Base-by-base conservation (phyloP, 2,329 filamentous ascomycete species). In the Diaporthe citrichinensis region DNA sequence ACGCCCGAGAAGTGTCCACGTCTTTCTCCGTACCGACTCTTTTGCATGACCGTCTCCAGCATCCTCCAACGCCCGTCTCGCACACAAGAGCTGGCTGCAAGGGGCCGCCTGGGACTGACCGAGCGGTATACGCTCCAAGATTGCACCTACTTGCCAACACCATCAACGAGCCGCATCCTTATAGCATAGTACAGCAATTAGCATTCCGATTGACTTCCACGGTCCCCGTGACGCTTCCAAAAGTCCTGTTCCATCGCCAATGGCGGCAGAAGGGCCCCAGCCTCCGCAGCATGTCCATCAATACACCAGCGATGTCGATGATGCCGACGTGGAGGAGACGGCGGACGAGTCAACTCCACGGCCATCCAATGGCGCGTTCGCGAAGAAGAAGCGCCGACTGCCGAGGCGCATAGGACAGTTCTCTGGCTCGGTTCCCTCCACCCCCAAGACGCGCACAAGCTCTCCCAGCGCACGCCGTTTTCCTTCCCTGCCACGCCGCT, bases 311-410 rank as follows among this genome's bases (percentile, higher is more conserved):
- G 94, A 96, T 82, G 91, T 88, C 20, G 93, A 77, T 31, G 76
- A 94, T 80, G 92, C 94, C 0, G 95, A 97, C 82, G 94, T 93
- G 1, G 96, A 98, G 82, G 95, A 97, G 81, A 98, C 95, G 59
- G 94, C 92, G 0, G 95, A 95, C 71, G 96, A 98, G 81, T 89
- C 88, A n/a, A 53, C 71, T 34, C 58, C 59, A 41, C 85, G 85
- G 25, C 80, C 84, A n/a, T 81, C 85, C 20, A 86, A 87, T 71
- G 80, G 84, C 39, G 79, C 84, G 2, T 90, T 89, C 77, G 87
- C 87, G 44, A 94, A 90, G 84, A 92, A 89, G 83, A 92, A 92
- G 83, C 90, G 91, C 78, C 92, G 88, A 79, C 88, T 90, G 76
- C 87, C 92, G 78, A 90, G 87, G 51, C 88, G 88, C 82, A 83